These are phyloP conservation scores for Boletus speciosus DNA, from an alignment of 768 basidiomycete species.

Conservation along the genomic window DNA sequence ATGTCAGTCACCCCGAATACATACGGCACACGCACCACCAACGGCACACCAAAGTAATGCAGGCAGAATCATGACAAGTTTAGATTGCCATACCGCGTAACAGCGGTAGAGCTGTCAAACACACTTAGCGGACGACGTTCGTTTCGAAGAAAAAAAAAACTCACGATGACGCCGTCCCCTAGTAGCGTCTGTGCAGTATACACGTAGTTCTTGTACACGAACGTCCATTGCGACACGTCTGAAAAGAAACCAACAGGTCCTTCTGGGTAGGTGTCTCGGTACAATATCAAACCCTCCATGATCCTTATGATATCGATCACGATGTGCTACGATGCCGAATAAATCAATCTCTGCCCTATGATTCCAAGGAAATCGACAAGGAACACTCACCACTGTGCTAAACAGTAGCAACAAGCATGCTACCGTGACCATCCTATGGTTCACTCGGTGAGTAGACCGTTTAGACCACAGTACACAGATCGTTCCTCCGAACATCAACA, in stretches of 20 bases:
- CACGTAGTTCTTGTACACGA: conserved; percentile 25
- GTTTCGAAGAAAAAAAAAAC: background rate
- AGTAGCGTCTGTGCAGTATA: conserved; percentile 28
- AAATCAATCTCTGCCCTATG: background rate
- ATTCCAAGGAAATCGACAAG: background rate
- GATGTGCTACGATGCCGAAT: conserved; percentile 22
- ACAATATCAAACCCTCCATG: conserved; percentile 25
- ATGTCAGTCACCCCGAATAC: background rate
- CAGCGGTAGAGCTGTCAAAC: conserved; percentile 24
- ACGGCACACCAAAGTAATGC: conserved; percentile 29
- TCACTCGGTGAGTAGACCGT: conserved; percentile 6
- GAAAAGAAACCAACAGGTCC: conserved; percentile 26
- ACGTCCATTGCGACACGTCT: conserved; percentile 26
- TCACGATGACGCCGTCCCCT: conserved; percentile 30
- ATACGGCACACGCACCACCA: conserved; percentile 13
- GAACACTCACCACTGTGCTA: conserved; percentile 29
- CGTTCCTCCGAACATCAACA: conserved; percentile 34
- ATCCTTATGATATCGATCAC: conserved; percentile 24
- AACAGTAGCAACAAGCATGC: conserved; percentile 28
- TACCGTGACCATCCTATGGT: conserved; percentile 19
- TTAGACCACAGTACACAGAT: conserved; percentile 21
- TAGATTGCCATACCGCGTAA: conserved; percentile 35
- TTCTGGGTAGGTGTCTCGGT: conserved; percentile 14
- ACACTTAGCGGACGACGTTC: background rate
- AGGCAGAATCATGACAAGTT: conserved; percentile 27